Conservation (phyloP, 2,329 filamentous ascomycete species). For the Xylaria arbuscula region DNA sequence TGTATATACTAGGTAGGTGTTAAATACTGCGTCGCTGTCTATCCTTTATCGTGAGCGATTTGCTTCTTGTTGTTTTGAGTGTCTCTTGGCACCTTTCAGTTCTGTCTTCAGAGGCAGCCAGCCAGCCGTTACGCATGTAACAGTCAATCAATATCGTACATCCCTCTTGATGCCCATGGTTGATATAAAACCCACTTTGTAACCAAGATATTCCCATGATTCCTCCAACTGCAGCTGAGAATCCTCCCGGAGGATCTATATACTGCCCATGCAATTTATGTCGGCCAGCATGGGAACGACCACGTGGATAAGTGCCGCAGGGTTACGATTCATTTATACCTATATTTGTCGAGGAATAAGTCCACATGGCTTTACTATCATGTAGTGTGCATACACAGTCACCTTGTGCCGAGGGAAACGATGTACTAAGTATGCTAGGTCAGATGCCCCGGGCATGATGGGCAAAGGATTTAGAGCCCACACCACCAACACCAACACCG, state of each 20-base stretch:
- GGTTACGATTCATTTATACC: slow-evolving; percentile 8
- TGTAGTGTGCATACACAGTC: neutral
- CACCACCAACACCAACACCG: neutral
- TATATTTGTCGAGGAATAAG: slow-evolving; percentile 3
- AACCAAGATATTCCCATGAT: neutral
- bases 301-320: slow-evolving; percentile 27
- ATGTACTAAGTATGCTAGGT: neutral
- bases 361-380: neutral
- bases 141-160: neutral
- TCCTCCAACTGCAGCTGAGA: neutral
- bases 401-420: neutral
- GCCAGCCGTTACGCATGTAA: neutral
- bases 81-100: neutral
- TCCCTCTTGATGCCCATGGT: neutral
- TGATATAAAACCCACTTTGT: neutral
- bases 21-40: too few species aligned
- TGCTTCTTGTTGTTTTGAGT: neutral
- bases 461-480: neutral
- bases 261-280: neutral
- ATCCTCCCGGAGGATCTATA: neutral
- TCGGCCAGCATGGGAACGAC: slow-evolving; percentile 11
- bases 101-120: neutral
- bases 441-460: slow-evolving; percentile 6
- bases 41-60: neutral
- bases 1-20: too few species aligned